Base-by-base conservation (phyloP, 768 basidiomycete genomes). In the Phlegmacium glaucopus region DNA sequence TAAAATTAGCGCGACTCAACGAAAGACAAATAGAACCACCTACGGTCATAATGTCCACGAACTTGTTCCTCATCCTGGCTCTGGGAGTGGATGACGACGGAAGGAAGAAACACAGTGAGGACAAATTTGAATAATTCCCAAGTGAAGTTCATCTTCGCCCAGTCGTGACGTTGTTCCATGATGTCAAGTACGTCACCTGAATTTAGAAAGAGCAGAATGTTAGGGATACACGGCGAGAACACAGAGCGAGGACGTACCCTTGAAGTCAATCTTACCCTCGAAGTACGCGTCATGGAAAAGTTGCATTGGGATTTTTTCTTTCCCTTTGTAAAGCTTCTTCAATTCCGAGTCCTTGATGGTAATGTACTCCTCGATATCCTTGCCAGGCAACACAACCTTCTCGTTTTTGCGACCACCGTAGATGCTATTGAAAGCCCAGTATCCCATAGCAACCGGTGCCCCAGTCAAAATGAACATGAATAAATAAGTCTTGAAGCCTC, bases 261-360 rank as follows among this genome's bases (percentile, higher is more conserved):
- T 99, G 66, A 99, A 89, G 47, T 97, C 94, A 51, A 94, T 82
- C 71, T 97, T 97, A 41, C 86, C 86, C 42, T 94, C 93, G 64
- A 99, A 97, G 72, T 87, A 98, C 53, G 92, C 90, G 74, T 99
- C 96, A 63, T 98, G 87, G 77, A 96, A 95, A 55, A 89, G 71
- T 70, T 99, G 95, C 86, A 96, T 94, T 43, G 94, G 94, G 48
- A 99, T 97, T 70, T 96, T 98, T 57, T 83, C 80, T 69, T 85
- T 89, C 54, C 84, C 87, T 27, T 80, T 68, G 72, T 94, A 98
- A 49, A 82, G 74, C 26, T 76, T 74, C 72, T 83, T 89, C 63
- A 98, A 78, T 49, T 84, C 87, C 1, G 72, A 67, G 71, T 95
- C 92, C 50, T 90, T 85, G 71, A 98, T 86, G 38, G 84, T 87